A percentile compares a stretch with the other conserved stretches of the same genome.
Conservation (phyloP, 108 stramenopile genomes). For the Skeletonema menzelii region DNA sequence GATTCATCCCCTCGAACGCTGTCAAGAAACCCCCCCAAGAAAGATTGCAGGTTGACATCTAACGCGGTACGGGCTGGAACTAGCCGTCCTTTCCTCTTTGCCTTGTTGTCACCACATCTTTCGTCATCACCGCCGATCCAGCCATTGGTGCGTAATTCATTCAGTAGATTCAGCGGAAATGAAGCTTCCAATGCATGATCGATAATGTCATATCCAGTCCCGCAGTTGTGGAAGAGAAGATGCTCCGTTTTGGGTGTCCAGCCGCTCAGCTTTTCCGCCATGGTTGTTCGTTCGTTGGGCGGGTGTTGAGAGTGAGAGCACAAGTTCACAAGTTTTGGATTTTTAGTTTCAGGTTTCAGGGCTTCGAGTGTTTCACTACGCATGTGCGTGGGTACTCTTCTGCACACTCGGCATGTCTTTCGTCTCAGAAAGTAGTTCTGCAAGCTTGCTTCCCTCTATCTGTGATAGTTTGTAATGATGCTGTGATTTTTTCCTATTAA, state of each 20-base stretch:
- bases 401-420: too few species aligned
- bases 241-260: constrained; percentile 38
- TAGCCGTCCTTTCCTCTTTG: constrained; percentile 3
- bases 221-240: constrained; percentile 9
- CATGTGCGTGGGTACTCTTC: too few species aligned
- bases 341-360: too few species aligned
- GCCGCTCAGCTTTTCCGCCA: constrained; percentile 2
- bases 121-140: constrained; percentile 25
- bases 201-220: constrained; percentile 42
- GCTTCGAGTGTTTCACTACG: too few species aligned
- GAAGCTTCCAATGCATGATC: constrained; percentile 41
- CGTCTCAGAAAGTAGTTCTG: too few species aligned
- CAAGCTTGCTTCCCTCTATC: too few species aligned
- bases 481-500: too few species aligned
- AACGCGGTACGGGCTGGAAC: constrained; percentile 18
- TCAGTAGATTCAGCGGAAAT: constrained; percentile 38
- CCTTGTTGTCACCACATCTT: neutral
- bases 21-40: constrained; percentile 14
- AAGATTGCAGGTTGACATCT: constrained; percentile 20
- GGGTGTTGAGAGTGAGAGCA: too few species aligned
- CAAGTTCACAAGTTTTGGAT: too few species aligned
- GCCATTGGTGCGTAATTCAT: constrained; percentile 38
- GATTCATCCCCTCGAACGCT: constrained; percentile 50
- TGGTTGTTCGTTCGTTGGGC: too few species aligned
- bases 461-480: too few species aligned